phyloP scores from a whole-genome alignment of 1,284 basidiomycete genomes.

The Apiotrichum akiyoshidainum region DNA sequence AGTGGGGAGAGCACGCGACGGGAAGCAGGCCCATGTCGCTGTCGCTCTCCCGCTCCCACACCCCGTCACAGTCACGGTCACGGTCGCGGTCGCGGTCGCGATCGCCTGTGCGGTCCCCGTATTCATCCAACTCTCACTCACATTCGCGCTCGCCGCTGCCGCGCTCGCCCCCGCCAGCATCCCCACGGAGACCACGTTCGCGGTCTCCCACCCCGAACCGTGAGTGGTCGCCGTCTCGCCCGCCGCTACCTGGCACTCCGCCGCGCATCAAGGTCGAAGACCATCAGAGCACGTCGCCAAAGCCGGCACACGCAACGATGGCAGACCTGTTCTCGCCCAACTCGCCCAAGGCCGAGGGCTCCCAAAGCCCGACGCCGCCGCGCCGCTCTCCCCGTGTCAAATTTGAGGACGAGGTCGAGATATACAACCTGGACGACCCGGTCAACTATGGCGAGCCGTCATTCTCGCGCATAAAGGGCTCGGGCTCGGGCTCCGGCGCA shows the following conservation, averaged over 20 bases:
- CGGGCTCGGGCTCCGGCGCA: neutral
- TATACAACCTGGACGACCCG: neutral
- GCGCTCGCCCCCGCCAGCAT: neutral
- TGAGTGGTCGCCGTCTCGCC: too few relatives aligned
- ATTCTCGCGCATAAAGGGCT: neutral
- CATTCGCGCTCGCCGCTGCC: neutral
- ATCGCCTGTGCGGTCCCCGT: too few relatives aligned
- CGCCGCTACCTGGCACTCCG: too few relatives aligned
- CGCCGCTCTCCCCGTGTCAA: constrained; percentile 2
- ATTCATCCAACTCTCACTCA: neutral
- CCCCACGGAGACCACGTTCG: neutral
- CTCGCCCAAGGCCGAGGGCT: neutral
- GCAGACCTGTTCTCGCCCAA: constrained; percentile 7
- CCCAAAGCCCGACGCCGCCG: neutral
- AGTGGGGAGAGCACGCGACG: too few relatives aligned
- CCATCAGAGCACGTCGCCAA: neutral
- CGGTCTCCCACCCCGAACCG: too few relatives aligned
- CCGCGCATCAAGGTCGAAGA: neutral
- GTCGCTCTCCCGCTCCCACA: too few relatives aligned
- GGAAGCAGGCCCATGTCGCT: too few relatives aligned
- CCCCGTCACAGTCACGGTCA: too few relatives aligned
- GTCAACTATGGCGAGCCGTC: neutral
- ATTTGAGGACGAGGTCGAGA: constrained; percentile 7
- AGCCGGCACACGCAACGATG: neutral
- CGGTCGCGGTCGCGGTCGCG: too few relatives aligned